These are phyloP conservation scores for Paraglomus occultum DNA, from an alignment of 192 early-diverging fungal genomes.

Conservation along the genomic window DNA sequence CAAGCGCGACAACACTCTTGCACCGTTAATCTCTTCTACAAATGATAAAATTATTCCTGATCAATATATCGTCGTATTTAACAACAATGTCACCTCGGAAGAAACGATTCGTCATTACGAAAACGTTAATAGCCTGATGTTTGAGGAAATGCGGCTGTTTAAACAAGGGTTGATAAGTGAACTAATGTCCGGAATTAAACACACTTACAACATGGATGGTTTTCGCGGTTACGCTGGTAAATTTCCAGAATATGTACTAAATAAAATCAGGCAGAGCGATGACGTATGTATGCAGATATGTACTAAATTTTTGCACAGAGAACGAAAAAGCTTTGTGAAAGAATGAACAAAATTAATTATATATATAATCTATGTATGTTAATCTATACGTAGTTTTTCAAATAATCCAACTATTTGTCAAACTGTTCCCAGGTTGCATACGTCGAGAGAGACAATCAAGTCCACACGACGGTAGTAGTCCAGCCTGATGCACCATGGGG, in stretches of 20 bases:
- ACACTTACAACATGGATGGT: slow-evolving; percentile 47
- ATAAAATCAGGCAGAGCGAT: no score
- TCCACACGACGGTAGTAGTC: slow-evolving; percentile 62
- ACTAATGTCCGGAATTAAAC: no score
- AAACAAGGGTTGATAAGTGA: no score
- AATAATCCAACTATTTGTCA: neutral
- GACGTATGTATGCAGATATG: no score
- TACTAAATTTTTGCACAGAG: no score
- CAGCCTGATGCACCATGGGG: slow-evolving; percentile 88
- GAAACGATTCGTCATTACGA: slow-evolving; percentile 54
- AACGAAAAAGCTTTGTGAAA: no score
- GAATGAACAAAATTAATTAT: neutral
- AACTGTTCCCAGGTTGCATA: slow-evolving; percentile 55
- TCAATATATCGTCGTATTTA: slow-evolving; percentile 77
- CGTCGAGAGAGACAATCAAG: slow-evolving; percentile 74
- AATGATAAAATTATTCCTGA: slow-evolving; percentile 64
- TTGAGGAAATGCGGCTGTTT: no score
- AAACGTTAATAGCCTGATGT: slow-evolving; percentile 54
- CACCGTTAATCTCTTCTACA: slow-evolving; percentile 60
- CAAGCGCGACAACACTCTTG: slow-evolving; percentile 34
- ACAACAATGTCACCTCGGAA: slow-evolving; percentile 27
- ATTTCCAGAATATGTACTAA: slow-evolving; percentile 40
- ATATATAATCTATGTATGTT: slow-evolving; percentile 20
- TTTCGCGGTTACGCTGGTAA: slow-evolving; percentile 30
- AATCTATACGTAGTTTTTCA: no score